Conservation (phyloP, 1,284 basidiomycete genomes). For the Sporisorium scitamineum region DNA sequence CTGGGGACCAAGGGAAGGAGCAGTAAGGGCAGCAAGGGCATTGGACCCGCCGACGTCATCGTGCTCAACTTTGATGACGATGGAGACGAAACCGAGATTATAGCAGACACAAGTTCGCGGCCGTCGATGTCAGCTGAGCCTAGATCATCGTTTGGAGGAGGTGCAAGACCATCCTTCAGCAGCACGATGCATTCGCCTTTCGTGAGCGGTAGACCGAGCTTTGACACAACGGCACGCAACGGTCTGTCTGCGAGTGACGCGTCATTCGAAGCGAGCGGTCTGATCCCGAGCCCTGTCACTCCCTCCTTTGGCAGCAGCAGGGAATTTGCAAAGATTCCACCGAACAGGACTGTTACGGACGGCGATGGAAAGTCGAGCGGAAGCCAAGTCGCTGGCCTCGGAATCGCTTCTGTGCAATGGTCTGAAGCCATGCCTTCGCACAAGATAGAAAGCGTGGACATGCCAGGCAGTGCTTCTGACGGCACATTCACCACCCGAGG, state of each 20-base stretch:
- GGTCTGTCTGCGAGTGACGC: conserved; percentile 16
- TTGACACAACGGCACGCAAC: conserved; percentile 18
- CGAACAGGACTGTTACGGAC: neutral
- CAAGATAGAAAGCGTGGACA: conserved; percentile 22
- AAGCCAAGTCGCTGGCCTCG: conserved; percentile 23
- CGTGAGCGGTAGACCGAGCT: conserved; percentile 21
- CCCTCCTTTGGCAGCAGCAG: conserved; percentile 20
- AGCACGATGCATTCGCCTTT: conserved; percentile 17
- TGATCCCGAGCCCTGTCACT: conserved; percentile 25
- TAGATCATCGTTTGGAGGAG: conserved; percentile 28
- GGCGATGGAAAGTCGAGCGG: conserved; percentile 1
- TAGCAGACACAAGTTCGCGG: conserved; percentile 2
- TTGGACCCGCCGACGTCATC: conserved; percentile 31
- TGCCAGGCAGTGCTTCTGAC: conserved; percentile 25
- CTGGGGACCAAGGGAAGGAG: conserved; percentile 26
- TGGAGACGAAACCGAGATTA: neutral
- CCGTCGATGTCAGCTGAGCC: conserved; percentile 33
- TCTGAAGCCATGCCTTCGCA: conserved; percentile 23
- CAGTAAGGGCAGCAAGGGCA: conserved; percentile 31
- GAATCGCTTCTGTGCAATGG: conserved; percentile 29
- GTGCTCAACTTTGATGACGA: conserved; percentile 19
- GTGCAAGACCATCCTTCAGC: conserved; percentile 26
- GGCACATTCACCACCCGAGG: conserved; percentile 34
- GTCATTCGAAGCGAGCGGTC: conserved; percentile 16
- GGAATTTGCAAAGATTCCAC: neutral